These are phyloP conservation scores for Annulohypoxylon nitens DNA, from an alignment of 495 filamentous ascomycete species.

Conservation along the genomic window DNA sequence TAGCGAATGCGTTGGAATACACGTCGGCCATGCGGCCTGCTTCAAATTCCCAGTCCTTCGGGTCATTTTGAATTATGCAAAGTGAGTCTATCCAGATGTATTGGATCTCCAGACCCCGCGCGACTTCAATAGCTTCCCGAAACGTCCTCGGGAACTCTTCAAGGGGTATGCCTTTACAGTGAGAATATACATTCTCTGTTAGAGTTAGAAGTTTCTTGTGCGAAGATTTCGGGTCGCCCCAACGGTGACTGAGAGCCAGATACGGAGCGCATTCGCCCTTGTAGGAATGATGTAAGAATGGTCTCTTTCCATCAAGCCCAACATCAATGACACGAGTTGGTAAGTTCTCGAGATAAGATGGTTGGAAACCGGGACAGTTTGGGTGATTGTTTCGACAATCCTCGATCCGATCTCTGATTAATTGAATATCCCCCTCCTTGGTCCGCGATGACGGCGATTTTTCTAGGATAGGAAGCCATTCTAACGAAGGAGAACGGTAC, in stretches of 20 bases:
- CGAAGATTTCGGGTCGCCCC: conserved; percentile 16
- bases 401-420: conserved; percentile 8
- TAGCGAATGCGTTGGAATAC: conserved; percentile 41
- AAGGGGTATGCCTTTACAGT: conserved; percentile 2
- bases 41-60: conserved; percentile 42
- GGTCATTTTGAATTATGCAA: conserved; percentile 25
- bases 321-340: conserved; percentile 25
- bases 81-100: conserved; percentile 29
- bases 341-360: not conserved
- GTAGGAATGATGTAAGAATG: conserved; percentile 14
- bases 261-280: not conserved
- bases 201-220: conserved; percentile 8
- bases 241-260: conserved; percentile 24
- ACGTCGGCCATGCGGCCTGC: conserved; percentile 23
- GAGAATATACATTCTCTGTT: not conserved
- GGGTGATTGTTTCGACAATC: conserved; percentile 6
- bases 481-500: not conserved
- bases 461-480: conserved; percentile 4
- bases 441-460: conserved; percentile 12
- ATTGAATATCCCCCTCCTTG: conserved; percentile 11
- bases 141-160: conserved; percentile 16
- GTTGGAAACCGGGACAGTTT: not conserved
- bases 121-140: conserved; percentile 16
- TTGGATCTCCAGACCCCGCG: not conserved
- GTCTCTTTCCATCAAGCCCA: conserved; percentile 5